A percentile compares a stretch with the other conserved stretches of the same genome.
Conservation (phyloP, 768 basidiomycete genomes). For the Rossbeevera mucosa region DNA sequence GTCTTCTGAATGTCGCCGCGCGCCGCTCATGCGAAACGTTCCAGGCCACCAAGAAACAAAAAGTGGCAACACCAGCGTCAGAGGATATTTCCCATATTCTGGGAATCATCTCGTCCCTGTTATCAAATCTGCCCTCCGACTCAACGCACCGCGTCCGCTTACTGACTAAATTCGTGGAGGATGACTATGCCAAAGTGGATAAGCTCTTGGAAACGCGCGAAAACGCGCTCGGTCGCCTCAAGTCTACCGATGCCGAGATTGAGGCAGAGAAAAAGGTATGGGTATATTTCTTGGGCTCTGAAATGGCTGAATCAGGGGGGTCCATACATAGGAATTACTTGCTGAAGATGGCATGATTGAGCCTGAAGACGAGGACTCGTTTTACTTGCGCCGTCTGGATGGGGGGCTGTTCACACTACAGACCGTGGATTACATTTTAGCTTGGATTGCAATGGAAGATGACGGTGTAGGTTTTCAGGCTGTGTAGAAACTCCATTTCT, state of each 20-base stretch:
- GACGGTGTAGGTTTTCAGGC: slow-evolving; percentile 68
- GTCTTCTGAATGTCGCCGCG: background rate
- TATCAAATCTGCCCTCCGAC: slow-evolving; percentile 83
- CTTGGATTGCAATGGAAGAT: slow-evolving; percentile 97
- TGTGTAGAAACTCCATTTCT: background rate
- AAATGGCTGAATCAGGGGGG: background rate
- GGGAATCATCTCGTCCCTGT: slow-evolving; percentile 82
- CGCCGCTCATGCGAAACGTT: slow-evolving; percentile 8
- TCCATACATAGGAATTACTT: slow-evolving; percentile 42
- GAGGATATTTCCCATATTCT: slow-evolving; percentile 88
- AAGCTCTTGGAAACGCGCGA: slow-evolving; percentile 87
- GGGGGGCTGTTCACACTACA: slow-evolving; percentile 86
- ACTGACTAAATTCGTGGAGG: slow-evolving; percentile 91
- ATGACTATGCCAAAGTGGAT: slow-evolving; percentile 90
- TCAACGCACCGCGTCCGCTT: slow-evolving; percentile 75
- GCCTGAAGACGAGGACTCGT: slow-evolving; percentile 63
- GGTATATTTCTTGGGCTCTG: background rate
- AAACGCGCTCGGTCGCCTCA: slow-evolving; percentile 56
- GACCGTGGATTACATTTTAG: slow-evolving; percentile 88
- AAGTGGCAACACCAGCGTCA: slow-evolving; percentile 48
- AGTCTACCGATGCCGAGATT: slow-evolving; percentile 60
- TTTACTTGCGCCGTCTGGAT: slow-evolving; percentile 85
- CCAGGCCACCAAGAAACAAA: slow-evolving; percentile 62
- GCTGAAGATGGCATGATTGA: slow-evolving; percentile 54
- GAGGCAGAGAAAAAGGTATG: slow-evolving; percentile 62